Evolutionary conservation across 1,284 basidiomycete genomes (phyloP), one percentile per base, ranked within the genome.

Genomic region (Bjerkandera adusta): DNA sequence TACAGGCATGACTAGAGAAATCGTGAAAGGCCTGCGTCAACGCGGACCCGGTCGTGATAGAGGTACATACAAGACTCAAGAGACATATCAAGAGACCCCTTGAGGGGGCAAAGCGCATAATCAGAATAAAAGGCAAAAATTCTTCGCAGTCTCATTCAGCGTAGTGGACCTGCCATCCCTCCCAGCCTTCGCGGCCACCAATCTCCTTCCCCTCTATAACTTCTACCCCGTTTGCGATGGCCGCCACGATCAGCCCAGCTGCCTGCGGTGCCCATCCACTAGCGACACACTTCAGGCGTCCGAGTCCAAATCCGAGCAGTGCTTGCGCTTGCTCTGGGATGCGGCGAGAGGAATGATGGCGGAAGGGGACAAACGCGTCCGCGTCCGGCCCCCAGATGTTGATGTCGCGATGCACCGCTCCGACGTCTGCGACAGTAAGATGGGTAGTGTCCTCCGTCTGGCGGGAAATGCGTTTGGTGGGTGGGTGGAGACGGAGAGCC

Each of bases 191-290:
- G 45, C 73, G 57, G 6, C 64, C 66, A 16, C 73, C 73, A 16
- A 73, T 61, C 18, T 35, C 39, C 15, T 47, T 27, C 1, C 70
- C 72, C 25, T 47, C 40, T 5, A 59, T 47, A 34, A 77, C 53
- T 12, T 35, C 35, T 45, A 67, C 66, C 3, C 26, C 58, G 8
- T 58, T 55, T 4, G 77, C 44, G 4, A 79, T 52, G 6, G 65
- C 68, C 0, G 70, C 71, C 4, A 67, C 64, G 29, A 81, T 64
- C 2, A 77, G 52, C 0, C 65, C 79, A 1, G 68, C 72, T 2
- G 73, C 73, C 43, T 72, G 66, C 0, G 76, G 70, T 3, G 72
- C 78, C 69, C 77, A 78, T 2, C 58, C 60, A 15, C 56, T 58
- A 0, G 73, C 79, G 3, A 73, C 63, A 38, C 79, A 81, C 13